Conservation (phyloP, 495 filamentous ascomycete genomes). For the Daldinia bambusicola region DNA sequence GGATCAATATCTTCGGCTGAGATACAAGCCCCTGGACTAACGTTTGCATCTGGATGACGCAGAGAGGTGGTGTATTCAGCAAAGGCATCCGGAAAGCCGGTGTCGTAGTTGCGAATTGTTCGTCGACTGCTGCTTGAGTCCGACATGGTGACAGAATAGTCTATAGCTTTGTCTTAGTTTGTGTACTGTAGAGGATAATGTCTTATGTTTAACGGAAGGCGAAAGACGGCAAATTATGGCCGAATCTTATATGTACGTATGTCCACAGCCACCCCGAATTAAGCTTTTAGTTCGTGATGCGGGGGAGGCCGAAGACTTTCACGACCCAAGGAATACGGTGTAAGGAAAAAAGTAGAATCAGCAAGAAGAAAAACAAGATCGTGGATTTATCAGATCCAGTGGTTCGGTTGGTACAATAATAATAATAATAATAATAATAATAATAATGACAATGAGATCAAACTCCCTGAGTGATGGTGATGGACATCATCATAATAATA, state of each 20-base stretch:
- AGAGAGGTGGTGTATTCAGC: slow-evolving; percentile 45
- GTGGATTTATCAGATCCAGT: not conserved
- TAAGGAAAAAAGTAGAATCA: not conserved
- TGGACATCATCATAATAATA: slow-evolving; percentile 7
- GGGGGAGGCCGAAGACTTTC: slow-evolving; percentile 13
- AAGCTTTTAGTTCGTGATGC: slow-evolving; percentile 12
- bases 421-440: not conserved
- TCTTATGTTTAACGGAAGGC: slow-evolving; percentile 13
- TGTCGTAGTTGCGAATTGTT: slow-evolving; percentile 43
- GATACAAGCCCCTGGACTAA: slow-evolving; percentile 44
- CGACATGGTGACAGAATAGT: slow-evolving; percentile 36
- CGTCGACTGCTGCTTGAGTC: slow-evolving; percentile 40
- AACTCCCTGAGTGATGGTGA: not conserved
- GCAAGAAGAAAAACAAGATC: not conserved
- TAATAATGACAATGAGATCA: not conserved
- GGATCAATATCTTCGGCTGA: slow-evolving; percentile 48
- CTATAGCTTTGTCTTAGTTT: slow-evolving; percentile 24
- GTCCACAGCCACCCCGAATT: slow-evolving; percentile 5
- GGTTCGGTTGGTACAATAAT: not conserved
- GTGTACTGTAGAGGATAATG: not conserved
- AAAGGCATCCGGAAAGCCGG: slow-evolving; percentile 48
- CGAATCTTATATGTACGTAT: not conserved
- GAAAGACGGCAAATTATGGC: slow-evolving; percentile 4
- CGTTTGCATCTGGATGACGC: slow-evolving; percentile 47
- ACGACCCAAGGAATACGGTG: not conserved